Evolutionary conservation across 306 rosid genomes (phyloP).

Genomic region (Carpinus viminea): DNA sequence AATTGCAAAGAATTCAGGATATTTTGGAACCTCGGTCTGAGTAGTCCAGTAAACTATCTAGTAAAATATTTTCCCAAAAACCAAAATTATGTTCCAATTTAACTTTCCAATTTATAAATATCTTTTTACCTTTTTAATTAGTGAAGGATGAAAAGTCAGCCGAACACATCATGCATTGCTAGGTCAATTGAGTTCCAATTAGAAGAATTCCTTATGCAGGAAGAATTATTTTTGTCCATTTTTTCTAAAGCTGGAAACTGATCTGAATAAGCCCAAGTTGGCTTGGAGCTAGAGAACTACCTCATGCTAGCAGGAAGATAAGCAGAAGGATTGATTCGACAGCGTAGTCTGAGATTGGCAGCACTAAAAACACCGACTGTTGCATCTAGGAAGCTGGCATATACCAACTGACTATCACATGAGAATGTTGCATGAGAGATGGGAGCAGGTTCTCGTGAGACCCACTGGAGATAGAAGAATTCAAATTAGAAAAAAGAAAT

Average conservation of each 20-base stretch:
- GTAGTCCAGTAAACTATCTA: not conserved
- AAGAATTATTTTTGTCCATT: not conserved
- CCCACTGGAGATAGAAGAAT: constrained; percentile 58
- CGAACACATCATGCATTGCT: not conserved
- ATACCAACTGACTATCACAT: constrained; percentile 90
- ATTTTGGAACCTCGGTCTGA: constrained; percentile 7
- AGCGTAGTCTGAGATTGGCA: constrained; percentile 76
- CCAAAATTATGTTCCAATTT: not conserved
- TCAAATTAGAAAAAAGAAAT: constrained; percentile 21
- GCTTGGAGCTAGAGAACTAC: constrained; percentile 32
- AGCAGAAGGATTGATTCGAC: constrained; percentile 83
- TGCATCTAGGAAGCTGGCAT: constrained; percentile 90
- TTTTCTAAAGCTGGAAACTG: not conserved
- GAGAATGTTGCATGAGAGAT: constrained; percentile 97
- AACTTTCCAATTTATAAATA: not conserved
- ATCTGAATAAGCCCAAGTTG: not conserved
- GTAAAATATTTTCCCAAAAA: not conserved
- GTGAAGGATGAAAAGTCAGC: not conserved
- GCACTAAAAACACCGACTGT: constrained; percentile 72
- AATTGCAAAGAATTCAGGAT: not conserved
- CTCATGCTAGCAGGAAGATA: constrained; percentile 81
- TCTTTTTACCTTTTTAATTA: not conserved
- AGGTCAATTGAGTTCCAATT: not conserved
- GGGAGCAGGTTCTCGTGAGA: constrained; percentile 79
- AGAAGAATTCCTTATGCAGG: too few relatives aligned